phyloP scores from a whole-genome alignment of 1,284 basidiomycete species.

The Xerocomus nothofagi region DNA sequence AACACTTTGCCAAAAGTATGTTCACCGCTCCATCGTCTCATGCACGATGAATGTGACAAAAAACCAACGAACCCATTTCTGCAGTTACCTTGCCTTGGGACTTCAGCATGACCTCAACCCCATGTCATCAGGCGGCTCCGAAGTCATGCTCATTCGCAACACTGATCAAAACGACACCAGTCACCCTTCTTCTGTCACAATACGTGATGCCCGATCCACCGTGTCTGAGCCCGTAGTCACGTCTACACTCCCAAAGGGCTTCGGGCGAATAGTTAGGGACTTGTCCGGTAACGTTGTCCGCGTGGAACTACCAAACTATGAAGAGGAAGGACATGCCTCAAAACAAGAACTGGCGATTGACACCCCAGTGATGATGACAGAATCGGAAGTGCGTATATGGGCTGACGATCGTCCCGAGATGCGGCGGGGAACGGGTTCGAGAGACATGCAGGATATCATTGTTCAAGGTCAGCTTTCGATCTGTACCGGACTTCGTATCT shows the following conservation, averaged over 20 bases:
- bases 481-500: background rate
- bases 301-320: slow-evolving; percentile 69
- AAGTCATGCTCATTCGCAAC: slow-evolving; percentile 29
- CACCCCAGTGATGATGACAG: slow-evolving; percentile 14
- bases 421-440: background rate
- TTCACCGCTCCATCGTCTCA: slow-evolving; percentile 14
- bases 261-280: slow-evolving; percentile 86
- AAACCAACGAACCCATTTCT: slow-evolving; percentile 1
- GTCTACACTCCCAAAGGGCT: slow-evolving; percentile 59
- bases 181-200: background rate
- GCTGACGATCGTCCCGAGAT: slow-evolving; percentile 12
- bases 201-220: background rate
- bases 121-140: slow-evolving; percentile 59
- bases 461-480: slow-evolving; percentile 40
- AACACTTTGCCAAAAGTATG: slow-evolving; percentile 93
- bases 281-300: slow-evolving; percentile 77
- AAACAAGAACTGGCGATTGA: slow-evolving; percentile 33
- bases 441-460: slow-evolving; percentile 5
- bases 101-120: slow-evolving; percentile 69
- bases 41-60: background rate
- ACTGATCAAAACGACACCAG: slow-evolving; percentile 13
- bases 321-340: slow-evolving; percentile 33
- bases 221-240: background rate
- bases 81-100: slow-evolving; percentile 79
- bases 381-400: slow-evolving; percentile 25